Base-by-base conservation (phyloP, 345 rosid genomes). In the Lagerstroemia speciosa region DNA sequence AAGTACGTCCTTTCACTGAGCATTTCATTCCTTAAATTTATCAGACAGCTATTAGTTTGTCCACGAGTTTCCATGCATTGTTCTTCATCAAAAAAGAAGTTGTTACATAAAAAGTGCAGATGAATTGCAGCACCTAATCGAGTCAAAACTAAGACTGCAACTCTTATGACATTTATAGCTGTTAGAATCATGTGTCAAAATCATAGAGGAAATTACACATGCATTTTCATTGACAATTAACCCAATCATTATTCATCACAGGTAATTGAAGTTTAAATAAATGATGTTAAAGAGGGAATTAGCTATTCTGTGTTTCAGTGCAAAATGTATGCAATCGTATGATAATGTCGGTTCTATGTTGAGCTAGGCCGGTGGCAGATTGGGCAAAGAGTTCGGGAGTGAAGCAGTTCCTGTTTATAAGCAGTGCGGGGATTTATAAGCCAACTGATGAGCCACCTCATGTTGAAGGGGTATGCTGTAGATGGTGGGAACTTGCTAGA, bases 341-440 rank as follows among this genome's bases (percentile, higher is more conserved):
- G 63, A 58, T 30, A 58, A 26, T 58, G 63, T 45, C 24, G 3
- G 26, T 66, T 2, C 19, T 67, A 32, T 53, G 70, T 20, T 46
- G 62, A 50, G 22, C 24, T 52, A 65, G 96, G 78, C 98, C 97
- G 0, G 91, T 91, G 68, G 86, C 73, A 17, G 98, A 89, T 80
- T 93, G 91, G 96, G 97, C 96, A 10, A 87, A 93, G 78, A 84
- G 87, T 78, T 68, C 82, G 3, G 95, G 93, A 19, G 95, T 78
- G 75, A 85, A 94, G 83, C 96, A 91, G 71, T 88, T 94, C 80
- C 62, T 89, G 77, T 94, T 76, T 80, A 89, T 91, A 70, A 91
- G 97, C 85, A 94, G 96, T 33, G 99, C 97, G 3, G 99, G 96
- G 55, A 93, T 93, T 78, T 91, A 94, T 79, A 83, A 85, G 75